These are phyloP conservation scores for Aspergillus quadrilineatus DNA, from an alignment of 2,329 filamentous ascomycete genomes.

Conservation along the genomic window DNA sequence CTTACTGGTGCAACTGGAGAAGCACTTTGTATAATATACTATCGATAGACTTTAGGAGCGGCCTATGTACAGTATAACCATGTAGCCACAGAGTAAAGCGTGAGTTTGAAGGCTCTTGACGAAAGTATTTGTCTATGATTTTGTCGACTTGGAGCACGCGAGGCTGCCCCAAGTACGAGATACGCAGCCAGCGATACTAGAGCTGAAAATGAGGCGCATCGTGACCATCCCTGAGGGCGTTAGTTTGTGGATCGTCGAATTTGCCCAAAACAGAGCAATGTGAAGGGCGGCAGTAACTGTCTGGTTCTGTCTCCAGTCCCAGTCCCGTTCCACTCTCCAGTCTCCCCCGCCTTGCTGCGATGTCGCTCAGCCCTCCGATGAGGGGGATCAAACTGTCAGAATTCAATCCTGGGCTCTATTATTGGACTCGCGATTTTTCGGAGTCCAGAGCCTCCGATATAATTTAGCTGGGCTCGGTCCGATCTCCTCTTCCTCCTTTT, in stretches of 20 bases:
- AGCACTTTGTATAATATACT: conserved; percentile 37
- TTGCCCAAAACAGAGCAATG: conserved; percentile 11
- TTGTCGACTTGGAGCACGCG: not conserved
- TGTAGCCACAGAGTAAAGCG: not conserved
- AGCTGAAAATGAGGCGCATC: not conserved
- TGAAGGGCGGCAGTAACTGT: not conserved
- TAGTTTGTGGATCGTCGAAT: conserved; percentile 13
- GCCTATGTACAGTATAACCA: not conserved
- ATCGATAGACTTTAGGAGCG: not conserved
- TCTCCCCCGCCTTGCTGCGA: conserved; percentile 1
- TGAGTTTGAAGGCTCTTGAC: not conserved
- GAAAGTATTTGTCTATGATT: conserved; percentile 7
- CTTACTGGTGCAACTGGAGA: conserved; percentile 39
- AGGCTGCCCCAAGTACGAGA: not conserved
- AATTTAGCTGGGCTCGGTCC: conserved; percentile 3
- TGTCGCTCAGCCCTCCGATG: not conserved
- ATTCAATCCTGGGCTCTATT: not conserved
- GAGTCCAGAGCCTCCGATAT: not conserved
- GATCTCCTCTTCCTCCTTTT: conserved; percentile 4
- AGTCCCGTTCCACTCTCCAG: not conserved
- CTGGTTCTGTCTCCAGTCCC: conserved; percentile 1
- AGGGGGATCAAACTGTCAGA: conserved; percentile 5
- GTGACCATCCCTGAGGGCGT: conserved; percentile 4
- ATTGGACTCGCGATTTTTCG: not conserved
- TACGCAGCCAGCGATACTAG: not conserved